These are phyloP conservation scores for Alternaria dauci DNA, from an alignment of 2,329 filamentous ascomycete genomes.

Conservation along the genomic window DNA sequence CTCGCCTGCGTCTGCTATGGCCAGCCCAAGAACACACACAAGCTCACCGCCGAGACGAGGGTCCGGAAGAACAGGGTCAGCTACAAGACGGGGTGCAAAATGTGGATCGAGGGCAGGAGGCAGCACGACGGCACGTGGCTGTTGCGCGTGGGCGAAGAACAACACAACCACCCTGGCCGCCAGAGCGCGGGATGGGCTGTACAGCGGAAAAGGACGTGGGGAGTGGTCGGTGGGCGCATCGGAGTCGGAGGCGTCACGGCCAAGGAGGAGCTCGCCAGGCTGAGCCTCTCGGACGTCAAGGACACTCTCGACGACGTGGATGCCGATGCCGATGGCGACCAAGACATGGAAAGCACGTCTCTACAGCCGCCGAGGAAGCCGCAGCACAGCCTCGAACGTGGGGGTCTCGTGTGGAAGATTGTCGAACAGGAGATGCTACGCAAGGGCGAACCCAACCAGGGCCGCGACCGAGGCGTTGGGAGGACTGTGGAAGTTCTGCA, in stretches of 20 bases:
- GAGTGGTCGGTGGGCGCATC: constrained; percentile 38
- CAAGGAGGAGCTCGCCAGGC: constrained; percentile 36
- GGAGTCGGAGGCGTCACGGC: constrained; percentile 46
- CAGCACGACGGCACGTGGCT: constrained; percentile 42
- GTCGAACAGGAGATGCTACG: constrained; percentile 48
- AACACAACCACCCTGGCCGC: constrained; percentile 44
- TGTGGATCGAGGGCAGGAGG: constrained; percentile 49
- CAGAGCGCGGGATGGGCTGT: constrained; percentile 42
- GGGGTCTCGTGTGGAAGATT: constrained; percentile 46
- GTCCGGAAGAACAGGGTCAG: constrained; percentile 46
- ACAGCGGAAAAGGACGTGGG: constrained; percentile 48
- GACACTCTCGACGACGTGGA: constrained; percentile 9
- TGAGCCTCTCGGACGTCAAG: constrained; percentile 5
- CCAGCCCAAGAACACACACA: constrained; percentile 48
- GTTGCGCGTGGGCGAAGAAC: constrained; percentile 39
- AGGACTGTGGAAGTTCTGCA: constrained; percentile 44
- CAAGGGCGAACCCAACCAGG: constrained; percentile 35
- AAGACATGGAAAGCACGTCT: background rate
- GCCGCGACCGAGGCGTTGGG: constrained; percentile 44
- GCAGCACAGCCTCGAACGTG: constrained; percentile 38
- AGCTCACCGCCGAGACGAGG: constrained; percentile 47
- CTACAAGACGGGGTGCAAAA: constrained; percentile 48
- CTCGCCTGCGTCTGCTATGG: constrained; percentile 50
- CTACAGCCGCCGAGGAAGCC: constrained; percentile 11
- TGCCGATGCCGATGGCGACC: constrained; percentile 12